Evolutionary conservation across 768 basidiomycete species (phyloP), one percentile per base, ranked within the genome.

Genomic region (Boletus vinaceobasis): DNA sequence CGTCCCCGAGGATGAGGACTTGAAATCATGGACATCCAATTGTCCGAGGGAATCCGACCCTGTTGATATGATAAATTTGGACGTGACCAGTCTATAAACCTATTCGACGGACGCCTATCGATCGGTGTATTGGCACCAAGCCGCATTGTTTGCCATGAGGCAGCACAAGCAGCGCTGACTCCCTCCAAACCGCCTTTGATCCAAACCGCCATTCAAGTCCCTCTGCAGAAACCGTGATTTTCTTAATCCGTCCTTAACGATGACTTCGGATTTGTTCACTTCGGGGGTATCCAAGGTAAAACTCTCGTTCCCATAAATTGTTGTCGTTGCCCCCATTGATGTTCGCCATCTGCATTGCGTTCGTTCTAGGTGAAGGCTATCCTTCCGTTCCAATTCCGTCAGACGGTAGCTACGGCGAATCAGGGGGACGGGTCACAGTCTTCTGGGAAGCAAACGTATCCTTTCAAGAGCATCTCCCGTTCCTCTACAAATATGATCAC

Each of bases 71-170:
- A 52, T 19, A 19, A 13, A 11, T 48, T 21, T 43, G 21, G 40
- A 26, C 3, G 43, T 23, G 36, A 42, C 23, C 23, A 21, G 7
- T 48, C 26, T 37, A 42, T 48, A 39, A 39, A n/a, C 19, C 43
- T 46, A 52, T 36, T 35, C 35, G 44, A 40, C 37, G 42, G 17
- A 43, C 42, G n/a, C 47, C 37, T 36, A 62, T 50, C 57, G 50
- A 59, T 68, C 40, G 40, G 26, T 17, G 26, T 29, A 44, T 45
- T 35, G 33, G 33, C 36, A 52, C 23, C 23, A 43, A 10, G 27
- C 57, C 54, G 61, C 67, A 64, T 58, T 61, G 57, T 54, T 35
- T 2, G 45, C 60, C 65, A 66, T 56, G 65, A 66, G 64, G 66
- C 66, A 50, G 39, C 53, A 26, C 40, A 64, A 54, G 66, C 63